phyloP scores from a whole-genome alignment of 805 yeast species.

The Cephaloascus albidus region DNA sequence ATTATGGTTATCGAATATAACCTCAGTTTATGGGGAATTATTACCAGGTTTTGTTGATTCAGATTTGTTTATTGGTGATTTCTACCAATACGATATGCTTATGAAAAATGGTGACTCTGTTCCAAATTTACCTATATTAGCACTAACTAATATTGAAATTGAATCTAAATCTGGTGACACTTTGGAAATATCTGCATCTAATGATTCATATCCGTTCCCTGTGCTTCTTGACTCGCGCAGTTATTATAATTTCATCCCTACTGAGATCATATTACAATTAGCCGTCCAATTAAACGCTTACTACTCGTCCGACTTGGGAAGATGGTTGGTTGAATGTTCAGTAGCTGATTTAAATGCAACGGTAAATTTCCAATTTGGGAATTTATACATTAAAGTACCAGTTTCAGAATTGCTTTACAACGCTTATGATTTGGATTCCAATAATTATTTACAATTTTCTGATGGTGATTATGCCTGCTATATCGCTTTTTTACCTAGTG shows the following conservation, averaged over 20 bases:
- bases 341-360: slow-evolving; percentile 39
- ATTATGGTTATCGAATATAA: slow-evolving; percentile 15
- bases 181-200: slow-evolving; percentile 20
- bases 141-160: slow-evolving; percentile 13
- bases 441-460: slow-evolving; percentile 31
- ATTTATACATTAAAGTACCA: slow-evolving; percentile 39
- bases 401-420: slow-evolving; percentile 34
- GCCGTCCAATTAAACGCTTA: slow-evolving; percentile 66
- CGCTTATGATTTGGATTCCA: slow-evolving; percentile 21
- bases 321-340: slow-evolving; percentile 60
- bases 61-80: slow-evolving; percentile 31
- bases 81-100: slow-evolving; percentile 40
- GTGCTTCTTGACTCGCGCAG: slow-evolving; percentile 52
- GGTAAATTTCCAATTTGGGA: slow-evolving; percentile 44
- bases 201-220: slow-evolving; percentile 28
- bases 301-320: slow-evolving; percentile 32
- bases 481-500: slow-evolving; percentile 40
- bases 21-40: slow-evolving; percentile 20
- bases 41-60: slow-evolving; percentile 54
- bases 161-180: slow-evolving; percentile 26
- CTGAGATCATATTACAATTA: slow-evolving; percentile 43
- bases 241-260: slow-evolving; percentile 41
- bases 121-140: slow-evolving; percentile 26
- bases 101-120: slow-evolving; percentile 25
- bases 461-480: slow-evolving; percentile 51